Conservation (phyloP, 2,329 filamentous ascomycete species). For the Fusarium euwallaceae region DNA sequence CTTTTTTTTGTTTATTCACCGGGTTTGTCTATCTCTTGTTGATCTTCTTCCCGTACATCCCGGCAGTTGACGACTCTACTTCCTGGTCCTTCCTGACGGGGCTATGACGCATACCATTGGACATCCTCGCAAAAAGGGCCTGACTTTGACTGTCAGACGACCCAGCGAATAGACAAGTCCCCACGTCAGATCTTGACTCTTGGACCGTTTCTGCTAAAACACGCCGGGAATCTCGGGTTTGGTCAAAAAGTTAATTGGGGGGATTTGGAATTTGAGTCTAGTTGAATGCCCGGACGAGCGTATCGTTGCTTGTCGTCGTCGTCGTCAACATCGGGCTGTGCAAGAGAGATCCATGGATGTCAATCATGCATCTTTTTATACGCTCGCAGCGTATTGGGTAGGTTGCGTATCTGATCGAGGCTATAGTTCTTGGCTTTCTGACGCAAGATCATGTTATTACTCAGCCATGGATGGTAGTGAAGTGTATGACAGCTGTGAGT, state of each 20-base stretch:
- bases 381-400: not conserved
- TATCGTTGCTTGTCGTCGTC: not conserved
- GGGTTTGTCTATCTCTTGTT: not conserved
- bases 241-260: not conserved
- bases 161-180: not conserved
- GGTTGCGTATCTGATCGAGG: not conserved
- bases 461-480: not conserved
- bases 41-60: conserved; percentile 27
- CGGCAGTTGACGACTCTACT: conserved; percentile 18
- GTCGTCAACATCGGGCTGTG: conserved; percentile 33
- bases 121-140: conserved; percentile 19
- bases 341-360: conserved; percentile 15
- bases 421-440: conserved; percentile 22
- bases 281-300: not conserved
- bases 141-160: conserved; percentile 16
- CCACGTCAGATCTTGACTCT: conserved; percentile 26
- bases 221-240: conserved; percentile 13
- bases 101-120: conserved; percentile 38
- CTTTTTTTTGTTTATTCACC: not conserved
- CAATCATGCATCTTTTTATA: not conserved
- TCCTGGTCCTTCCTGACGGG: conserved; percentile 22
- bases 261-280: not conserved
- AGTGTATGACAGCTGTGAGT: not conserved
- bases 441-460: not conserved
- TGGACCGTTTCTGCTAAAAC: conserved; percentile 10